Conservation (phyloP, 192 early-diverging fungal genomes). For the Dissophora globulifera region DNA sequence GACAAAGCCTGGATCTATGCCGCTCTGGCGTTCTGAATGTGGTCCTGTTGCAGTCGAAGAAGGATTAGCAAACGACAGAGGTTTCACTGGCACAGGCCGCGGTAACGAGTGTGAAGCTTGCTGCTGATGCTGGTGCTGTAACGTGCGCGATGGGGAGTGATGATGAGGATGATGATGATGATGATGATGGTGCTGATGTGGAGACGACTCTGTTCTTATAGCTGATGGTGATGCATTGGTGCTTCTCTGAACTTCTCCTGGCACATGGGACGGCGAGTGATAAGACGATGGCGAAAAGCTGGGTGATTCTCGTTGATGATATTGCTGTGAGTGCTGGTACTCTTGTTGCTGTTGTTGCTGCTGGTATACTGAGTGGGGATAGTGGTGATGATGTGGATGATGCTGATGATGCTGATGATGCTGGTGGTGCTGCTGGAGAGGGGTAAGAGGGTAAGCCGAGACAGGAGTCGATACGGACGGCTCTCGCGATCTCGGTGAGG, state of each 20-base stretch:
- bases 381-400: neutral
- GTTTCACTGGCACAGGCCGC: slow-evolving; percentile 37
- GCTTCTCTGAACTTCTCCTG: neutral
- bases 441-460: neutral
- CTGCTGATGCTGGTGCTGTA: too few species aligned
- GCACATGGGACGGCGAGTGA: neutral
- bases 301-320: neutral
- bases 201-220: neutral
- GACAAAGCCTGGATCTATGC: neutral
- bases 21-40: neutral
- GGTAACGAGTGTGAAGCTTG: slow-evolving; percentile 8
- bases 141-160: too few species aligned
- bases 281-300: neutral
- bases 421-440: too few species aligned
- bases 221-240: neutral
- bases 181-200: slow-evolving; percentile 4
- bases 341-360: neutral
- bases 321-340: neutral
- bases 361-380: neutral
- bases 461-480: neutral
- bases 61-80: neutral
- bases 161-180: slow-evolving; percentile 1
- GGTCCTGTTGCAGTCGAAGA: neutral
- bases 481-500: slow-evolving; percentile 27
- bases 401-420: slow-evolving; percentile 13